Percentiles rank a stretch among this genome's conserved stretches.
phyloP scores from a whole-genome alignment of 176 grass and related monocot species.

The Zoysia pacifica region DNA sequence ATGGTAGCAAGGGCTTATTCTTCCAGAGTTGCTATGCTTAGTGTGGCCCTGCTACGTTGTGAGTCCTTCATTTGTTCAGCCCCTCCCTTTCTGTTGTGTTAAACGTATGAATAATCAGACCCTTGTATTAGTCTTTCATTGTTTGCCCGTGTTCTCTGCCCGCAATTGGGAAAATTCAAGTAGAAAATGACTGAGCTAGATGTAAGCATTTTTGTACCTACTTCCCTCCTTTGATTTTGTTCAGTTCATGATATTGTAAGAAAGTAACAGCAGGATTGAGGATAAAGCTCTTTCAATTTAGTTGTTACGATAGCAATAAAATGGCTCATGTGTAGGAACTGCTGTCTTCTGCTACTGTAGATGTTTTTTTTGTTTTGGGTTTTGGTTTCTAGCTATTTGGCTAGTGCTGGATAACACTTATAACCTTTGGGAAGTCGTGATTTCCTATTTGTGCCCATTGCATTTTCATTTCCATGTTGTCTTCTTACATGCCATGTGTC shows the following conservation, averaged over 20 bases:
- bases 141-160: constrained; percentile 47
- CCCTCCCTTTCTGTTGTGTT: background rate
- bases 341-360: constrained; percentile 4
- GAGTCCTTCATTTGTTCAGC: constrained; percentile 33
- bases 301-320: constrained; percentile 33
- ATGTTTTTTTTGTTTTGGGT: background rate
- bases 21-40: constrained; percentile 20
- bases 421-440: background rate
- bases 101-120: constrained; percentile 53
- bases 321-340: constrained; percentile 15
- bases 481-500: background rate
- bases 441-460: background rate
- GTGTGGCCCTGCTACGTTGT: constrained; percentile 23
- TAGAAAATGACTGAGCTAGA: constrained; percentile 56
- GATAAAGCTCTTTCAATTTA: constrained; percentile 41
- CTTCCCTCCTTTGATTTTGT: constrained; percentile 22
- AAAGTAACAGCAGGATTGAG: constrained; percentile 35
- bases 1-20: constrained; percentile 25
- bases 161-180: constrained; percentile 45
- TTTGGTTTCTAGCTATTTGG: background rate
- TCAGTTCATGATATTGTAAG: constrained; percentile 41
- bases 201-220: constrained; percentile 22
- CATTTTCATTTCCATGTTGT: background rate
- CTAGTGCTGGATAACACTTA: background rate
- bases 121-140: constrained; percentile 57